phyloP scores from a whole-genome alignment of 2,329 filamentous ascomycete species.

The Ascocoryne sarcoides region DNA sequence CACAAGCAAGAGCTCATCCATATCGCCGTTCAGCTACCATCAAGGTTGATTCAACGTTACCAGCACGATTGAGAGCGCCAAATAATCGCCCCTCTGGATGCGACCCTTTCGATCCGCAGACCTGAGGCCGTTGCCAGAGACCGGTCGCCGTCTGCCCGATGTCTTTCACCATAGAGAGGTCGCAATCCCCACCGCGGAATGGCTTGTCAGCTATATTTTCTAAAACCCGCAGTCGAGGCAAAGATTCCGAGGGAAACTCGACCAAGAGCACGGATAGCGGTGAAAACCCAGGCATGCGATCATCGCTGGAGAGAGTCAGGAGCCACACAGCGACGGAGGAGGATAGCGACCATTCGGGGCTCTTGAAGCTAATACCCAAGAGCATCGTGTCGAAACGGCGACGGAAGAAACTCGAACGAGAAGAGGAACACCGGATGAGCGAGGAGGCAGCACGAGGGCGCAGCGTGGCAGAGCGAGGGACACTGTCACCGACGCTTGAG shows the following conservation, averaged over 20 bases:
- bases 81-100: no score
- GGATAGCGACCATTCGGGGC: conserved; percentile 26
- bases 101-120: no score
- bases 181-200: conserved; percentile 18
- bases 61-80: no score
- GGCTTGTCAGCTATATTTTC: conserved; percentile 21
- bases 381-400: conserved; percentile 41
- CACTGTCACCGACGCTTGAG: conserved; percentile 14
- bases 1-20: no score
- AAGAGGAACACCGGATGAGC: conserved; percentile 30
- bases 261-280: conserved; percentile 22
- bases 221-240: conserved; percentile 18
- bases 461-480: conserved; percentile 27
- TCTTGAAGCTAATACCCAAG: conserved; percentile 46
- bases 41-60: no score
- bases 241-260: conserved; percentile 21
- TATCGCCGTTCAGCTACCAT: no score
- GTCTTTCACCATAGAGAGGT: conserved; percentile 25
- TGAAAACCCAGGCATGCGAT: conserved; percentile 12
- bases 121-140: neutral
- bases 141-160: conserved; percentile 1
- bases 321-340: conserved; percentile 13
- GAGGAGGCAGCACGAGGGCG: conserved; percentile 29
- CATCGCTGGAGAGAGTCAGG: conserved; percentile 21
- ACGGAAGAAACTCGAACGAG: conserved; percentile 37